phyloP scores from a whole-genome alignment of 2,329 filamentous ascomycete genomes.

The Xylaria sp. region DNA sequence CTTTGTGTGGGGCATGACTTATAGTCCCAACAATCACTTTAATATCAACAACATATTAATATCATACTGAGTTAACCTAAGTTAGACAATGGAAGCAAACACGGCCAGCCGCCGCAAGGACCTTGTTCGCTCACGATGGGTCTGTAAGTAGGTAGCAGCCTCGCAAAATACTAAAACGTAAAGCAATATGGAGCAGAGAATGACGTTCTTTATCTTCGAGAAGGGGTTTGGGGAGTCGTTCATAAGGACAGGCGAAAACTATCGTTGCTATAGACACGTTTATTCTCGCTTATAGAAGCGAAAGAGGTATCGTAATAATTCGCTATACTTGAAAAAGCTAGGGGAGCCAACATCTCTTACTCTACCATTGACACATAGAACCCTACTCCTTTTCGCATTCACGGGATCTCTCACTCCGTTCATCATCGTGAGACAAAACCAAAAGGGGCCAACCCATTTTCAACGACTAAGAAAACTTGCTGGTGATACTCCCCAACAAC shows the following conservation, averaged over 20 bases:
- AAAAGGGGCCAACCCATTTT: background rate
- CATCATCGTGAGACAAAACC: background rate
- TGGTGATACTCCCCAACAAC: slow-evolving; percentile 74
- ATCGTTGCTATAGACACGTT: background rate
- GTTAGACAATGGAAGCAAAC: background rate
- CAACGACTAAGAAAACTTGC: slow-evolving; percentile 60
- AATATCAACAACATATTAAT: too few relatives aligned
- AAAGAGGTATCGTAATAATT: background rate
- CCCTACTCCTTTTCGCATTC: background rate
- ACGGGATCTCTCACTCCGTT: background rate
- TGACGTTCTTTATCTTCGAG: background rate
- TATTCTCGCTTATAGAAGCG: background rate
- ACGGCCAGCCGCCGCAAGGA: too few relatives aligned
- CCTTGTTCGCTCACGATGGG: background rate
- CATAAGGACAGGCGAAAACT: background rate
- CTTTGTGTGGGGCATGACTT: too few relatives aligned
- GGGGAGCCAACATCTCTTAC: background rate
- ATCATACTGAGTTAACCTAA: too few relatives aligned
- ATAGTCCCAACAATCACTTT: too few relatives aligned
- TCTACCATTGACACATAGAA: background rate
- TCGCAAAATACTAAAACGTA: background rate
- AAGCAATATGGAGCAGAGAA: background rate
- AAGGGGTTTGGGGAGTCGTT: background rate
- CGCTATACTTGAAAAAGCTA: background rate
- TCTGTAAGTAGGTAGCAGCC: background rate